Base-by-base conservation (phyloP, 257 asterid species). In the Thymus mandschuricus region DNA sequence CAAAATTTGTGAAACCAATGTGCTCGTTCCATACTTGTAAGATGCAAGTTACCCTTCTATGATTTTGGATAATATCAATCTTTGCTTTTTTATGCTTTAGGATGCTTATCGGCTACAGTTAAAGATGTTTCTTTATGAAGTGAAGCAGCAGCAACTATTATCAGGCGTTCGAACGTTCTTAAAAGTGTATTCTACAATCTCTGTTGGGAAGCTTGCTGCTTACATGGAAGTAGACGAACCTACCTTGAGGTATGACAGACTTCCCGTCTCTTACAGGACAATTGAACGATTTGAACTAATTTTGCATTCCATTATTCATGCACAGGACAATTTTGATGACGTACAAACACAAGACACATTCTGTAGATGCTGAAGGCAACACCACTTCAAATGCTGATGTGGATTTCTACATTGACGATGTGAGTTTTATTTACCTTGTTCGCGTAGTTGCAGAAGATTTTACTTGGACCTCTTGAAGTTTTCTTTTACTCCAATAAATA, bases 261-360 rank as follows among this genome's bases (percentile, higher is more conserved):
- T 70, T 34, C 38, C 72, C 50, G n/a, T 64, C 64, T 21, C 21
- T 21, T 21, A 21, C 21, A 21, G 21, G 21, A 21, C 21, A 21
- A 21, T 21, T 21, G 21, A 21, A 21, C 21, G 6, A 52, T 6
- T 21, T 15, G 8, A n/a, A 52, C 31, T 0, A 0, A 52, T 52
- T n/a, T 52, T 30, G 27, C 31, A 51, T 51, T n/a, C 6, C 57
- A n/a, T 51, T 71, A 13, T 51, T 21, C 34, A 12, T 72, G 46
- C 8, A n/a, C 96, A 94, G 99, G 88, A 88, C 97, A 33, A 86
- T 94, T 68, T 84, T 94, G 91, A 80, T 89, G 97, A 82, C 99
- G 40, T 91, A 86, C 88, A 91, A 94, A 83, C 99, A 94, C 88
- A 94, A 91, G 84, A 91, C 96, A 5, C 97, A 91, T 81, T 74